phyloP scores from a whole-genome alignment of 345 rosid species.

The Ailanthus altissimus region DNA sequence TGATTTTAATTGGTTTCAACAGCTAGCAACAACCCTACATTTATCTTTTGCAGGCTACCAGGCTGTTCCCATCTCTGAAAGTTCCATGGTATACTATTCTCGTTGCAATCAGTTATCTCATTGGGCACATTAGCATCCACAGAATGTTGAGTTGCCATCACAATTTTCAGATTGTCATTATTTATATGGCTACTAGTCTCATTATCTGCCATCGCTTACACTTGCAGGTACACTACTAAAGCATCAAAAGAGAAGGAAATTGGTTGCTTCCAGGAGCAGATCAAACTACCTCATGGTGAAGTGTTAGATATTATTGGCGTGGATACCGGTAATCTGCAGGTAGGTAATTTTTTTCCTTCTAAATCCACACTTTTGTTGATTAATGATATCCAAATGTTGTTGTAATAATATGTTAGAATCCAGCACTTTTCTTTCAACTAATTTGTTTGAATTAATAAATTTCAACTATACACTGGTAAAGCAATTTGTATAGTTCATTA shows the following conservation, averaged over 20 bases:
- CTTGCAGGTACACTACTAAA: constrained; percentile 57
- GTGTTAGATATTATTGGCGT: constrained; percentile 50
- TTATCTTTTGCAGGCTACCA: constrained; percentile 57
- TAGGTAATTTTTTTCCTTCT: constrained; percentile 17
- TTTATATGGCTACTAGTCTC: constrained; percentile 2
- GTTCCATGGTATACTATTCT: constrained; percentile 62
- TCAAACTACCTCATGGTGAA: constrained; percentile 45
- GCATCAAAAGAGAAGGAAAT: constrained; percentile 36
- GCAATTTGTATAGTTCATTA: no score
- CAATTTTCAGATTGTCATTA: not conserved
- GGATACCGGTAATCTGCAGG: constrained; percentile 45
- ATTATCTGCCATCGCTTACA: constrained; percentile 17
- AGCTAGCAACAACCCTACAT: constrained; percentile 25
- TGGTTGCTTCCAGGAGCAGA: constrained; percentile 39
- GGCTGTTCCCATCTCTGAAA: constrained; percentile 37
- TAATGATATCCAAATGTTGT: not conserved
- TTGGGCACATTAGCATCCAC: constrained; percentile 23
- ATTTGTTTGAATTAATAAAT: not conserved
- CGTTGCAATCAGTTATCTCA: constrained; percentile 17
- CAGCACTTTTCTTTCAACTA: not conserved
- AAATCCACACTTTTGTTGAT: not conserved
- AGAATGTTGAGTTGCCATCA: not conserved
- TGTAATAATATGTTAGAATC: not conserved
- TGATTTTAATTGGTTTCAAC: constrained; percentile 20
- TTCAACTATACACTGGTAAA: no score